Base-by-base conservation (phyloP, 2,329 filamentous ascomycete species). In the Tolypocladium ophioglossoides region DNA sequence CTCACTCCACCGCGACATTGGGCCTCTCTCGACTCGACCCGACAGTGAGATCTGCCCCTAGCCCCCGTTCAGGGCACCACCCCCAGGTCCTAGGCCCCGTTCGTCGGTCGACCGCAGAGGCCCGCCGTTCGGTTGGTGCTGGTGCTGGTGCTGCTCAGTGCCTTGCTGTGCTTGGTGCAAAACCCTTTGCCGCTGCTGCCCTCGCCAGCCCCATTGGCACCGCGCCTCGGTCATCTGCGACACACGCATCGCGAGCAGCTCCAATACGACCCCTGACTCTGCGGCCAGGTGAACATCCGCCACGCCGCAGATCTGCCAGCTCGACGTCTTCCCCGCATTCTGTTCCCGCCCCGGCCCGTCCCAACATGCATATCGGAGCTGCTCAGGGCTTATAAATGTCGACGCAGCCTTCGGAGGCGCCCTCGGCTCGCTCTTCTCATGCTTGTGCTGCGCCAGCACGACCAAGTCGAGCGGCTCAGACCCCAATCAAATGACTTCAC, bases 311-410 rank as follows among this genome's bases (percentile, higher is more conserved):
- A 53, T 55, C 50, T 53, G 53, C 52, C 47, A 55, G 47, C 47
- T 54, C 55, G 58, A 51, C 48, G 38, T 53, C 51, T 55, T 55
- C 53, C 54, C 56, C 57, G 51, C 57, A 55, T 54, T 54, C 55
- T 48, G 50, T 53, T 52, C 30, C 55, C 65, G 56, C 61, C 59
- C 59, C 62, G 62, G 59, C 57, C 63, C 61, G 57, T 64, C 59
- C 60, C 65, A 67, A 64, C 59, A 70, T 70, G 68, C 66, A 67
- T 68, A 60, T 60, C 61, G 62, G 61, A 62, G 59, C 60, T 60
- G 61, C 58, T 60, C 64, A 60, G 62, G 50, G 63, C 60, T 67
- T 67, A 70, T 71, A 71, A 69, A 69, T 64, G 66, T 68, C 66
- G 60, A 68, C 61, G 57, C 66, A 61, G 66, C 67, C 66, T 64